phyloP scores from a whole-genome alignment of 345 rosid species.

The Lepidium africanum region DNA sequence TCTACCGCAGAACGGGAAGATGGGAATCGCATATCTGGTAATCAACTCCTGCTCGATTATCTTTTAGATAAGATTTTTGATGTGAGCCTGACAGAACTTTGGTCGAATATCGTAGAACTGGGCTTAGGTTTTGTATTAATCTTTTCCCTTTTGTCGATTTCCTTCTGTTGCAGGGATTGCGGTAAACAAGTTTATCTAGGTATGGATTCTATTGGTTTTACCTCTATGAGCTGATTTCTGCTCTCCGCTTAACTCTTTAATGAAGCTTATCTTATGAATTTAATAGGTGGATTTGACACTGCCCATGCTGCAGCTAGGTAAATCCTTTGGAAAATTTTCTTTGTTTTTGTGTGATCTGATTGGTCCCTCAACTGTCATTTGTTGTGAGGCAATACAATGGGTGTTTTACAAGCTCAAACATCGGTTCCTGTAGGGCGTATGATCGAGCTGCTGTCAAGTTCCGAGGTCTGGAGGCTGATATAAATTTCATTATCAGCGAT shows the following conservation, averaged over 20 bases:
- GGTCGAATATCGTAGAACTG: not conserved
- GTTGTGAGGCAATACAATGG: not conserved
- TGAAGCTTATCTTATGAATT: constrained; percentile 6
- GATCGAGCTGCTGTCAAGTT: constrained; percentile 96
- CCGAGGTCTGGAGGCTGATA: constrained; percentile 87
- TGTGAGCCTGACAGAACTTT: not conserved
- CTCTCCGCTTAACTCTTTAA: not conserved
- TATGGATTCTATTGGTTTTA: constrained; percentile 30
- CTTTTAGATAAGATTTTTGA: not conserved
- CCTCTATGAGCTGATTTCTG: not conserved
- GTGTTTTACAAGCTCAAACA: not conserved
- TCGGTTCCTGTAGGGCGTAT: constrained; percentile 54
- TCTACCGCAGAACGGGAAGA: constrained; percentile 88
- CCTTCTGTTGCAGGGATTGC: constrained; percentile 65
- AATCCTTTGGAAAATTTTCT: not conserved
- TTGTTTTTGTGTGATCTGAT: not conserved
- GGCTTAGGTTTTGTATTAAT: not conserved
- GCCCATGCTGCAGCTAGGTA: constrained; percentile 60
- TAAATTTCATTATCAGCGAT: constrained; percentile 72
- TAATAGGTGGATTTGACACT: constrained; percentile 31
- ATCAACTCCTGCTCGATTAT: not conserved
- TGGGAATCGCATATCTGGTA: constrained; percentile 99
- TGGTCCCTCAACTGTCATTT: not conserved
- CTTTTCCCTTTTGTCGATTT: not conserved
- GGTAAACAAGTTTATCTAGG: constrained; percentile 96